Percentiles rank a stretch among this genome's conserved stretches.
phyloP scores from a whole-genome alignment of 192 early-diverging fungal genomes.

The Backusella tarrabulga region DNA sequence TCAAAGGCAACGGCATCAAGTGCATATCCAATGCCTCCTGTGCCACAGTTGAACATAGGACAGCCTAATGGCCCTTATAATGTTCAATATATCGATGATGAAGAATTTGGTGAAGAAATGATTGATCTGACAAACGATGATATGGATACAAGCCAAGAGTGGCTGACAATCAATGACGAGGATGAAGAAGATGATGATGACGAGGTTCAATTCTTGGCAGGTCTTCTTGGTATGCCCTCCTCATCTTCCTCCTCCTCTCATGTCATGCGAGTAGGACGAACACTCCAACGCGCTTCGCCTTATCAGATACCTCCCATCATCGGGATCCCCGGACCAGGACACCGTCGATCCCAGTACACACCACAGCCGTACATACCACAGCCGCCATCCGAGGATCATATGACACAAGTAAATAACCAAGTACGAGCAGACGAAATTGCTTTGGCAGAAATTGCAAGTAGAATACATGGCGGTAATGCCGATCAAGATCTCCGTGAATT shows the following conservation, averaged over 20 bases:
- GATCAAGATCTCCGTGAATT: constrained; percentile 34
- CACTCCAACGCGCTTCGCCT: not conserved
- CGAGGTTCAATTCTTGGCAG: not conserved
- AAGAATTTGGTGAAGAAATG: not conserved
- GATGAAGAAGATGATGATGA: not conserved
- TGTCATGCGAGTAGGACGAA: not conserved
- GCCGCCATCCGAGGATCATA: not conserved
- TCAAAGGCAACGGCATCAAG: too few relatives aligned
- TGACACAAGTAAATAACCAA: not conserved
- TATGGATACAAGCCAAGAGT: not conserved
- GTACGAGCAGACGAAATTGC: not conserved
- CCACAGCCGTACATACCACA: not conserved
- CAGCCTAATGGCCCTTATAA: not conserved
- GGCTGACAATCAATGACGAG: not conserved
- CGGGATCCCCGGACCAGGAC: not conserved
- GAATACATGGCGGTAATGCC: not conserved
- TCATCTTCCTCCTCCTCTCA: not conserved
- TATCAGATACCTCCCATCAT: not conserved
- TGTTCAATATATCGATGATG: not conserved
- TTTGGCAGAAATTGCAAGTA: not conserved
- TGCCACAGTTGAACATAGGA: too few relatives aligned
- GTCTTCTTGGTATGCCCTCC: too few relatives aligned
- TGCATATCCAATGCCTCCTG: too few relatives aligned
- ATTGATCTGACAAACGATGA: not conserved
- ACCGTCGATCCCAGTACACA: not conserved